Evolutionary conservation across 2,329 filamentous ascomycete species (phyloP), one percentile per base, ranked within the genome.

Genomic region (Ophiognomonia clavigignenti-juglandacearum): DNA sequence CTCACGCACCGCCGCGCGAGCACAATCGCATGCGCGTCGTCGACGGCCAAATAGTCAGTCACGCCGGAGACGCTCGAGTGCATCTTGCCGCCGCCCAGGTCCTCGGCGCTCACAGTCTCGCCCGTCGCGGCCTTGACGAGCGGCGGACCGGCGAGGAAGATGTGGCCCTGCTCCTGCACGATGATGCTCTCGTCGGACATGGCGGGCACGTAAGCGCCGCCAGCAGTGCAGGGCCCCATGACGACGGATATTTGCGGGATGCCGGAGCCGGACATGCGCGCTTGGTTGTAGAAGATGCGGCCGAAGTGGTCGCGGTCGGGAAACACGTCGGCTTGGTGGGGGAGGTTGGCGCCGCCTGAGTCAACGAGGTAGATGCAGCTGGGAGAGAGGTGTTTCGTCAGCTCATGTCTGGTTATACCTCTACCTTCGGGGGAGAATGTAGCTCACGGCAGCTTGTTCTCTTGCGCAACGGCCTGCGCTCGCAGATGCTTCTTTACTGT

Each of bases 161-260:
- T 96, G 56, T 95, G 91, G n/a, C 92, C 92, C 65, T 96, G 91
- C 43, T 91, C 86, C 61, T 89, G 83, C 32, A 97, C 93, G 54
- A 98, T 97, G 66, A 98, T 96, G 62, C 83, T 90, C 74, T 97
- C 93, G 64, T 97, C 93, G 51, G 87, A 92, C 92, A 98, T 97
- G 59, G 88, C 89, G 10, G 92, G 92, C 10, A 97, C 91, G 64
- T 98, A 97, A 20, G 92, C 92, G 39, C 92, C 92, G 42, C 92
- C 92, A 2, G 92, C 92, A 1, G 93, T 98, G 69, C 93, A 98
- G 36, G 92, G 88, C 1, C 92, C 92, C 92, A 98, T 96, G 39
- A 98, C 92, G 3, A 96, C 89, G 9, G 88, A 85, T 57, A 98
- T 86, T 62, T 97, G 92, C 1, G 92, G 92, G 52, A 97, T 95